Evolutionary conservation across 345 rosid species (phyloP), one percentile per base, ranked within the genome.

Genomic region (Eucalyptus polybractea): DNA sequence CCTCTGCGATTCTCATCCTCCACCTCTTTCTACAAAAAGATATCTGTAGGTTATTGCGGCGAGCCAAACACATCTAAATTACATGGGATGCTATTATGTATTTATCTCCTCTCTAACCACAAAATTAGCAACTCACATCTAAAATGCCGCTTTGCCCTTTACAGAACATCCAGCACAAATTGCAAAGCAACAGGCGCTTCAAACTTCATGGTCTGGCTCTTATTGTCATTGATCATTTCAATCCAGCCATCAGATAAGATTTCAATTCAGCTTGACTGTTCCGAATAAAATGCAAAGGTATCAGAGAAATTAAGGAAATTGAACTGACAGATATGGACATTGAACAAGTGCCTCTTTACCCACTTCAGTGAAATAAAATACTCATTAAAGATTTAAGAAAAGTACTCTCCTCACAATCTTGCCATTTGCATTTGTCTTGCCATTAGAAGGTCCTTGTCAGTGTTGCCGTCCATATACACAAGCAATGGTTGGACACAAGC

Each of bases 391-490:
- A 86, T 29, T 37, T 29, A 86, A 54, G 62, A 33, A 56, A 56
- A 56, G 4, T 12, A 58, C 53, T 88, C 17, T 67, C 31, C 44
- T 69, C 56, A 31, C 42, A 65, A 72, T 24, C 25, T 86, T 7
- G 37, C 49, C 86, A 33, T 21, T 86, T 87, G 85, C 58, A 50
- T 69, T 53, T 60, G 80, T 51, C 91, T 92, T 98, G 97, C 99
- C 96, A 91, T 72, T 91, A 98, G 95, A 86, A 92, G 91, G 58
- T 90, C 93, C 91, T 91, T 95, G 90, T 96, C 99, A 51, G 51
- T 88, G 90, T 94, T 93, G 65, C 97, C 94, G 67, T 97, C 97
- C 56, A 92, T 93, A 91, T 93, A 97, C 88, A 97, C 98, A 56
- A 95, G 91, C 33, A 95, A 90, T 40, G 89, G 92, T 87, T 94